Conservation (phyloP, 441 rosid genomes). For the Arabidopsis lyrata region DNA sequence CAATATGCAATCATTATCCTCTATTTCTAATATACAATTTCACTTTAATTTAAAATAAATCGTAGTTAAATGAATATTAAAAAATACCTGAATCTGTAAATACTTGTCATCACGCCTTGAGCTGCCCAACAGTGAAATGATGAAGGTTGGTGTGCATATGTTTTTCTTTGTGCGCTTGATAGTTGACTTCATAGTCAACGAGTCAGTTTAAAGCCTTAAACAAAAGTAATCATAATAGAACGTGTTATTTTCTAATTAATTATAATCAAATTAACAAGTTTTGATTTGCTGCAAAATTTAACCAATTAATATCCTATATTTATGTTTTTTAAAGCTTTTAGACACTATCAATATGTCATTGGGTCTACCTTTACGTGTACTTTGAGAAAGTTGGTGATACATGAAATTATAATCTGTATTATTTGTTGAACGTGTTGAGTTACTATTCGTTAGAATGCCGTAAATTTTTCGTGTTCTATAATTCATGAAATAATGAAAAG, state of each 20-base stretch:
- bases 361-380: conserved; percentile 11
- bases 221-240: background rate
- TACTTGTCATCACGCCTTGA: conserved; percentile 61
- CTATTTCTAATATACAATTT: conserved; percentile 36
- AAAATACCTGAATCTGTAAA: conserved; percentile 49
- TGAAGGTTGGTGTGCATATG: conserved; percentile 48
- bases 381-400: background rate
- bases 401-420: conserved; percentile 18
- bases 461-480: conserved; percentile 6
- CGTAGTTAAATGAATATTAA: conserved; percentile 26
- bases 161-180: conserved; percentile 48
- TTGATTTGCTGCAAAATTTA: background rate
- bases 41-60: background rate
- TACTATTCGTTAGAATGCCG: conserved; percentile 30
- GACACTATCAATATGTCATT: background rate
- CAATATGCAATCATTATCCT: conserved; percentile 60
- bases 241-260: background rate
- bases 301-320: background rate
- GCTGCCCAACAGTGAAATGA: conserved; percentile 47
- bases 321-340: background rate
- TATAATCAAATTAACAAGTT: background rate
- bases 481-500: conserved; percentile 27
- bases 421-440: conserved; percentile 36
- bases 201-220: conserved; percentile 48
- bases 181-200: conserved; percentile 52